These are phyloP conservation scores for Vigna unguiculata DNA, from an alignment of 306 rosid species.

Conservation along the genomic window DNA sequence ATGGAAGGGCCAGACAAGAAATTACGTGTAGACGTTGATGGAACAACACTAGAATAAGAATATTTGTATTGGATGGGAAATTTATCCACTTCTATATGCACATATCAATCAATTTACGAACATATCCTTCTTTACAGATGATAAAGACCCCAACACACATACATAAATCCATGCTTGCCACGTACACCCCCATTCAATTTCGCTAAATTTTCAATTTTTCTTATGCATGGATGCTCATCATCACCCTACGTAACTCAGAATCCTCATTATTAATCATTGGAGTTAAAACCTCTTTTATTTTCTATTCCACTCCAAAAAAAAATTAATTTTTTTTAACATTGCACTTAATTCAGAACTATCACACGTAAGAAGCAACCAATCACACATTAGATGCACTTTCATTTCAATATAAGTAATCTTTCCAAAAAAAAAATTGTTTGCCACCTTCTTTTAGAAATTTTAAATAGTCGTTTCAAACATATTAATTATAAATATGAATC, in stretches of 20 bases:
- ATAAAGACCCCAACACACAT: slow-evolving; percentile 34
- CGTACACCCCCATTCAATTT: slow-evolving; percentile 1
- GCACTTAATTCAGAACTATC: not conserved
- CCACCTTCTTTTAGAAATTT: not conserved
- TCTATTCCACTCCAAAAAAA: not conserved
- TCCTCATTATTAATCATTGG: not conserved
- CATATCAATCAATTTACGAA: slow-evolving; percentile 45
- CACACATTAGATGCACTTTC: not conserved
- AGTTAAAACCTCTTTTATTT: slow-evolving; percentile 6
- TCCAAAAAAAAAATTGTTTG: not conserved
- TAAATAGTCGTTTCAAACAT: not conserved
- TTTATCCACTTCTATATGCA: slow-evolving; percentile 47
- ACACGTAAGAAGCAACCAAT: not conserved
- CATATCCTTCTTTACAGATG: slow-evolving; percentile 54
- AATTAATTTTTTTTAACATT: no score
- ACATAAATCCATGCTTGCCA: slow-evolving; percentile 19
- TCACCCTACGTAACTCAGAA: slow-evolving; percentile 32
- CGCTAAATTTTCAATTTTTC: slow-evolving; percentile 36
- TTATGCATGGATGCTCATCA: slow-evolving; percentile 24
- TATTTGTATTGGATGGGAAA: slow-evolving; percentile 43
- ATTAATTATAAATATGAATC: not conserved
- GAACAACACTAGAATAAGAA: slow-evolving; percentile 44
- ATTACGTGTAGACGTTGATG: slow-evolving; percentile 33
- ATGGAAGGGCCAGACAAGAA: slow-evolving; percentile 40
- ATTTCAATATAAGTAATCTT: not conserved